Evolutionary conservation across 31 red algal genomes (phyloP).

Genomic region (Endocladia muricata): DNA sequence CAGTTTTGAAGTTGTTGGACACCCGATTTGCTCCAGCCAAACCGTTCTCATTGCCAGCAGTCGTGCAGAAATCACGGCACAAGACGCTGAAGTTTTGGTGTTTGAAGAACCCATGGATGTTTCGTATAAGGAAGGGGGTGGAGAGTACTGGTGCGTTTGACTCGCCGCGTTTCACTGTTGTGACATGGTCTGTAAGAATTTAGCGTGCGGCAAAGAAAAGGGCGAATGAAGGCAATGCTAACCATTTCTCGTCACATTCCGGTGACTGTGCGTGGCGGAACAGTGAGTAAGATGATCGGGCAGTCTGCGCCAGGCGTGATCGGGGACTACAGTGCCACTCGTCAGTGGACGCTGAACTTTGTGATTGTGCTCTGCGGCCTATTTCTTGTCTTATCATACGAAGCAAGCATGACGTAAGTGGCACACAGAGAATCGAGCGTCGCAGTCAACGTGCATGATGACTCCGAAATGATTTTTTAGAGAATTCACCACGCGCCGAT

Average conservation of each 20-base stretch:
- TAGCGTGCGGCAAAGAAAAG: too few relatives aligned
- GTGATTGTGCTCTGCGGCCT: constrained; percentile 10
- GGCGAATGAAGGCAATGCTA: too few relatives aligned
- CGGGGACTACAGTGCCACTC: neutral
- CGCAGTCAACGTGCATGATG: too few relatives aligned
- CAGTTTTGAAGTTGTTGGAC: neutral
- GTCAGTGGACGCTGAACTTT: neutral
- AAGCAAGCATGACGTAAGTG: constrained; percentile 16
- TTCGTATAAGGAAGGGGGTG: neutral
- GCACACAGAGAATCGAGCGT: too few relatives aligned
- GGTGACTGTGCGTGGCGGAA: neutral
- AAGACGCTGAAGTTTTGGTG: neutral
- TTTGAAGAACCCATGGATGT: neutral
- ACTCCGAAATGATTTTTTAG: too few relatives aligned
- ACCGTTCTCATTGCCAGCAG: neutral
- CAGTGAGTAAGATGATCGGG: neutral
- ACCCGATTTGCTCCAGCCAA: neutral
- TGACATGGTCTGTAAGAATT: neutral
- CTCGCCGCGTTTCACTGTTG: neutral
- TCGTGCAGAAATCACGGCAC: neutral
- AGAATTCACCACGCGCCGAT: too few relatives aligned
- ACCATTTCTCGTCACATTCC: too few relatives aligned
- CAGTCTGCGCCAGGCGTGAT: neutral
- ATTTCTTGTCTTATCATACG: constrained; percentile 2
- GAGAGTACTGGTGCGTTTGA: constrained; percentile 5